phyloP scores from a whole-genome alignment of 371 early-diverging fungal species.

The Capillidium heterosporum region DNA sequence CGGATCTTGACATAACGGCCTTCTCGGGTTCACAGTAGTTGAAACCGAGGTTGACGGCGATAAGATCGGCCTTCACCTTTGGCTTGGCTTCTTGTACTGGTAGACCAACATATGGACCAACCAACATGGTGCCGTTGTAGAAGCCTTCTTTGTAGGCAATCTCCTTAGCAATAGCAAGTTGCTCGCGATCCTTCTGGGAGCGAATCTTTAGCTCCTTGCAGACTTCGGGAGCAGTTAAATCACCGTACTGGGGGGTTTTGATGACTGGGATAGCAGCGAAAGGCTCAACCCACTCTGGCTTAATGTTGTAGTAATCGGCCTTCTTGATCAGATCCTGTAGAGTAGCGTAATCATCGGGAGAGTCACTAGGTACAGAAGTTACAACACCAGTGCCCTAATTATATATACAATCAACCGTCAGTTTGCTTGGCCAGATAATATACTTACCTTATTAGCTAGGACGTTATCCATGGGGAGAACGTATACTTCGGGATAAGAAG shows the following conservation, averaged over 20 bases:
- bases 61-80: constrained; percentile 54
- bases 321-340: constrained; percentile 85
- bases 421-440: neutral
- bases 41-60: constrained; percentile 56
- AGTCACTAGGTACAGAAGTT: constrained; percentile 95
- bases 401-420: too few species aligned
- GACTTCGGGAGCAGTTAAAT: constrained; percentile 62
- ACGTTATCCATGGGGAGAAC: constrained; percentile 95
- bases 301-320: constrained; percentile 75
- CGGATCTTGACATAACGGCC: constrained; percentile 89
- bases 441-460: constrained; percentile 46
- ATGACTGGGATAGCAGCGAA: constrained; percentile 78
- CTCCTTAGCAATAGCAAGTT: constrained; percentile 88
- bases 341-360: constrained; percentile 91
- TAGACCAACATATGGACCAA: constrained; percentile 63
- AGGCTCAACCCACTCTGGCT: constrained; percentile 68
- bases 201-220: constrained; percentile 85
- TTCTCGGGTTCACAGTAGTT: constrained; percentile 94
- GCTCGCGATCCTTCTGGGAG: constrained; percentile 81
- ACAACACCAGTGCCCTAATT: constrained; percentile 90
- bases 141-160: constrained; percentile 95
- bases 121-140: constrained; percentile 76
- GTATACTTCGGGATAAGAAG: constrained; percentile 58
- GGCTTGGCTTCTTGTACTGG: constrained; percentile 87
- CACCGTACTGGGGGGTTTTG: constrained; percentile 67